These are phyloP conservation scores for Verticillium alfalfae DNA, from an alignment of 2,329 filamentous ascomycete species.

Conservation along the genomic window DNA sequence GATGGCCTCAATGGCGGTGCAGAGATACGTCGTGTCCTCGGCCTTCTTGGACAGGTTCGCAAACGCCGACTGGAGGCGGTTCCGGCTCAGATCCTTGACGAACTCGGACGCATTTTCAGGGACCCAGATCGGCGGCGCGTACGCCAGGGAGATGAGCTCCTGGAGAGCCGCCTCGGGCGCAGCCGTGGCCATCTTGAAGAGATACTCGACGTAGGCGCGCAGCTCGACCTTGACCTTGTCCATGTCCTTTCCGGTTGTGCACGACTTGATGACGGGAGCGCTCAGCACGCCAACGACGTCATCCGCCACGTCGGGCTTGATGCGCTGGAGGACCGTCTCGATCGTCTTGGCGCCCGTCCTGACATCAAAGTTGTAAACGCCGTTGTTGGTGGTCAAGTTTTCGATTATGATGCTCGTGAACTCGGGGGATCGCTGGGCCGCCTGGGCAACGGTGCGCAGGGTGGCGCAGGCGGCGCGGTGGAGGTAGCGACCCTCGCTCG, in stretches of 20 bases:
- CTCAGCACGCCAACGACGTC: slow-evolving; percentile 37
- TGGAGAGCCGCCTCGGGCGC: slow-evolving; percentile 33
- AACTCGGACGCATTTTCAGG: slow-evolving; percentile 10
- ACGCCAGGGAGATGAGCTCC: slow-evolving; percentile 50
- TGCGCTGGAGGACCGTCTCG: slow-evolving; percentile 63
- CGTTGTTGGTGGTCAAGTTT: slow-evolving; percentile 64
- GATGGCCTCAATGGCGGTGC: slow-evolving; percentile 47
- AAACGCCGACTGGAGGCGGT: slow-evolving; percentile 52
- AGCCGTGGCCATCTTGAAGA: slow-evolving; percentile 45
- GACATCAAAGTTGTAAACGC: slow-evolving; percentile 77
- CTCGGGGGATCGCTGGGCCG: slow-evolving; percentile 55
- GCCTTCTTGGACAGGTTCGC: slow-evolving; percentile 50
- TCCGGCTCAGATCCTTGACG: slow-evolving; percentile 47
- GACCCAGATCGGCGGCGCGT: slow-evolving; percentile 35
- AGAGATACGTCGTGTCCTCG: slow-evolving; percentile 47
- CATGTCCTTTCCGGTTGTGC: slow-evolving; percentile 21
- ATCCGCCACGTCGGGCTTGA: slow-evolving; percentile 51
- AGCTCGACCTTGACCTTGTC: slow-evolving; percentile 31
- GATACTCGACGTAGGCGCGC: slow-evolving; percentile 47
- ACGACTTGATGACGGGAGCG: slow-evolving; percentile 16
- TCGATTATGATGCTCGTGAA: slow-evolving; percentile 57
- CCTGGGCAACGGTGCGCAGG: slow-evolving; percentile 63
- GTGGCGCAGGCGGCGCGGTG: slow-evolving; percentile 74
- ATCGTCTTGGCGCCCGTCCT: slow-evolving; percentile 81
- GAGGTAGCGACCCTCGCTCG: slow-evolving; percentile 70